These are phyloP conservation scores for Ilex asprella DNA, from an alignment of 257 asterid species.

Conservation along the genomic window DNA sequence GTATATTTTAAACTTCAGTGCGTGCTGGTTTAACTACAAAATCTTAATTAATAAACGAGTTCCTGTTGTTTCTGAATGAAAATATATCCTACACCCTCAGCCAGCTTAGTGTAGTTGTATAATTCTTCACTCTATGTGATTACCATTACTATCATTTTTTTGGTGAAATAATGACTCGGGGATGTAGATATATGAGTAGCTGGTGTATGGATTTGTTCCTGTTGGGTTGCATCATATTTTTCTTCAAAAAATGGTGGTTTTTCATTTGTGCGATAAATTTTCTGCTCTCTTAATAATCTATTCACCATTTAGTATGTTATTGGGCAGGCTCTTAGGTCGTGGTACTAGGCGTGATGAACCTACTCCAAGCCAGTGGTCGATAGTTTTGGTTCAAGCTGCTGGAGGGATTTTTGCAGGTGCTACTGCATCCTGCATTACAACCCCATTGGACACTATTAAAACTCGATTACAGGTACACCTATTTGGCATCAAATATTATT, in stretches of 20 bases:
- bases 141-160: too few relatives aligned
- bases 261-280: neutral
- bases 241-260: neutral
- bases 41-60: neutral
- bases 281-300: constrained; percentile 6
- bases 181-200: neutral
- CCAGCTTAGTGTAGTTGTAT: neutral
- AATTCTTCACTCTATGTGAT: neutral
- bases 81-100: neutral
- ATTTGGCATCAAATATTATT: neutral
- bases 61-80: neutral
- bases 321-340: constrained; percentile 53
- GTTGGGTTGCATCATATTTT: too few relatives aligned
- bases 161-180: neutral
- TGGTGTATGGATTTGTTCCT: neutral
- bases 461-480: constrained; percentile 77
- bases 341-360: constrained; percentile 28
- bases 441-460: constrained; percentile 91
- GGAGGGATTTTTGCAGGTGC: constrained; percentile 95
- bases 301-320: constrained; percentile 10
- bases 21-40: too few relatives aligned
- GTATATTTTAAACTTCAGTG: too few relatives aligned
- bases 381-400: constrained; percentile 79
- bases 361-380: constrained; percentile 56
- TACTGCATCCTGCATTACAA: constrained; percentile 82